phyloP scores from a whole-genome alignment of 352 stramenopile genomes.

The Phytophthora boehmeriae region DNA sequence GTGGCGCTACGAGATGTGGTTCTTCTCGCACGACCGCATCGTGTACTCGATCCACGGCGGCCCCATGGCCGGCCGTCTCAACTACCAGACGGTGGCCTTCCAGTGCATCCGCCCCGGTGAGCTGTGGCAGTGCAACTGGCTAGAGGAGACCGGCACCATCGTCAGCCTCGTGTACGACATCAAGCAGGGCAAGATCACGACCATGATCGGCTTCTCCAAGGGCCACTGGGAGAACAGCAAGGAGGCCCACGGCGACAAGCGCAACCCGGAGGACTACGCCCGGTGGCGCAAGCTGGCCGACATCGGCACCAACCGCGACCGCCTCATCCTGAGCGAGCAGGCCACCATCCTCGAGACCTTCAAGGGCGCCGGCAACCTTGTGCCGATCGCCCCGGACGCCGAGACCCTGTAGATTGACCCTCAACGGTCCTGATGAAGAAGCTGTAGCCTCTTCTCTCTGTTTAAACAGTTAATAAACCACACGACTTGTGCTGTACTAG shows the following conservation, averaged over 20 bases:
- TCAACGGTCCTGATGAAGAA: neutral
- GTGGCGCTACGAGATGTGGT: constrained; percentile 72
- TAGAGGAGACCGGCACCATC: constrained; percentile 63
- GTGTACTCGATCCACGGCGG: constrained; percentile 66
- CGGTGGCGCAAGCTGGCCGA: constrained; percentile 61
- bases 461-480: constrained; percentile 33
- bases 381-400: constrained; percentile 48
- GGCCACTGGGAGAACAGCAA: constrained; percentile 58
- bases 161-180: constrained; percentile 62
- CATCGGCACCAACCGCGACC: constrained; percentile 49
- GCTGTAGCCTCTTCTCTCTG: constrained; percentile 5
- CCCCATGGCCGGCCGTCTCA: constrained; percentile 56
- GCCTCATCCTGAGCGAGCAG: constrained; percentile 57
- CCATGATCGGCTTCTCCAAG: constrained; percentile 61
- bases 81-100: constrained; percentile 65
- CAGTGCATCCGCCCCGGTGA: constrained; percentile 64
- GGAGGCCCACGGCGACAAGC: constrained; percentile 61
- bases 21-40: constrained; percentile 60
- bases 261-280: constrained; percentile 56
- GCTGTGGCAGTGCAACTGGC: constrained; percentile 68
- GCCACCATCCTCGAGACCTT: constrained; percentile 51
- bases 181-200: constrained; percentile 52
- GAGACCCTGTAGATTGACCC: constrained; percentile 43
- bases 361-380: constrained; percentile 47
- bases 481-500: constrained; percentile 20